These are phyloP conservation scores for Quercus ilex DNA, from an alignment of 306 rosid genomes.

Conservation along the genomic window DNA sequence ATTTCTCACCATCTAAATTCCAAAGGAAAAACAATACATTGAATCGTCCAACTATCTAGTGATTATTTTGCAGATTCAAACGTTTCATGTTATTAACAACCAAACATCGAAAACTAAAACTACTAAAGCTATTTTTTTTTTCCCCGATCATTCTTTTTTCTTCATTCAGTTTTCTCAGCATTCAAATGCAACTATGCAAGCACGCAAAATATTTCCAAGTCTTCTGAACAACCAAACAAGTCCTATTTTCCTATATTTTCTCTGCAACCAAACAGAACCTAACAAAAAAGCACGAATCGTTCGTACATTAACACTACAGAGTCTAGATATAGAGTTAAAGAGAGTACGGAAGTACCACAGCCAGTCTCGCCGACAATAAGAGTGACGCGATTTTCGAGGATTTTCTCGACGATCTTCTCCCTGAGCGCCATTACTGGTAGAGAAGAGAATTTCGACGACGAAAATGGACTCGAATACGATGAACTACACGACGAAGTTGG, in stretches of 20 bases:
- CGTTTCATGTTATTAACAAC: neutral
- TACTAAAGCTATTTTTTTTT: neutral
- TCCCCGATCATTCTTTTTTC: neutral
- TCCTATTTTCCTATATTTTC: neutral
- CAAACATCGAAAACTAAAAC: neutral
- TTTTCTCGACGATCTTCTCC: constrained; percentile 67
- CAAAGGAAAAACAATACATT: neutral
- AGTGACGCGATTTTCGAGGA: constrained; percentile 78
- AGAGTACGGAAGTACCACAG: constrained; percentile 48
- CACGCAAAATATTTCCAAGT: neutral
- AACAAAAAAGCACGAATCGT: neutral
- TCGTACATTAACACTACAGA: neutral
- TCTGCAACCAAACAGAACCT: neutral
- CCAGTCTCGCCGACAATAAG: constrained; percentile 89
- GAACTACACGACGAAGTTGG: constrained; percentile 29
- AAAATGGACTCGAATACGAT: constrained; percentile 18
- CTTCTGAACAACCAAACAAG: neutral
- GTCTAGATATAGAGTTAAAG: neutral
- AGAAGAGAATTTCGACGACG: constrained; percentile 39
- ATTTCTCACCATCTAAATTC: neutral
- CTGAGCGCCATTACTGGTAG: constrained; percentile 66
- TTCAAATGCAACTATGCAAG: neutral
- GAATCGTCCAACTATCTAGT: neutral
- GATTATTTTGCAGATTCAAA: neutral
- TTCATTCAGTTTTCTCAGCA: neutral